These are phyloP conservation scores for Kluyveromyces nonfermentans DNA, from an alignment of 805 yeast species.

Conservation along the genomic window DNA sequence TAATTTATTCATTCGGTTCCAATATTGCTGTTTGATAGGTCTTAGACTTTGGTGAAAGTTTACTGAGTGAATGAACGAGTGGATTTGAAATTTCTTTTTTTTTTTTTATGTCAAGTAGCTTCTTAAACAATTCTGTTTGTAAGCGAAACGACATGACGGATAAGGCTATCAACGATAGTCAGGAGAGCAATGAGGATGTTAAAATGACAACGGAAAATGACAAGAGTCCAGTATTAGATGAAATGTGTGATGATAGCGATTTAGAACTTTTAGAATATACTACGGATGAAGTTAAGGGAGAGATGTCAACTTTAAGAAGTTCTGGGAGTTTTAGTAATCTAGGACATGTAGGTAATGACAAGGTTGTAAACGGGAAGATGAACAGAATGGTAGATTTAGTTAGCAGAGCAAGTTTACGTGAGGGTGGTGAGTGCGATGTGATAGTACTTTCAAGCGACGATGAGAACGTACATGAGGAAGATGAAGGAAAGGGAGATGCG, in stretches of 20 bases:
- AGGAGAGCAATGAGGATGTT: background rate
- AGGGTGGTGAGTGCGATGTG: background rate
- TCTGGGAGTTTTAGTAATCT: too few species aligned
- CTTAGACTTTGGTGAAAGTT: background rate
- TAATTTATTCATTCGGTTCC: background rate
- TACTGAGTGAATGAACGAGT: background rate
- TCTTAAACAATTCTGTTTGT: background rate
- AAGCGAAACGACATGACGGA: background rate
- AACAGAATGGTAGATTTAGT: too few species aligned
- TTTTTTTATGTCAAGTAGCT: background rate
- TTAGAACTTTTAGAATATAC: background rate
- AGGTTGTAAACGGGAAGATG: background rate
- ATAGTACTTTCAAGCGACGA: slow-evolving; percentile 1
- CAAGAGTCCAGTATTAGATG: background rate
- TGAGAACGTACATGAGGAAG: background rate
- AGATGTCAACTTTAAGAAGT: too few species aligned
- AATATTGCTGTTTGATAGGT: background rate
- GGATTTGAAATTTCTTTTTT: too few species aligned
- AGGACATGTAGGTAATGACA: background rate
- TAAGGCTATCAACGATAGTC: background rate
- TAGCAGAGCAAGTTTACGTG: too few species aligned
- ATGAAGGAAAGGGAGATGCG: background rate
- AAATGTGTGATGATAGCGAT: background rate
- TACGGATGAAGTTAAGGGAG: background rate
- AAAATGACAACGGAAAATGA: background rate